Evolutionary conservation across 2,329 filamentous ascomycete genomes (phyloP).

Genomic region (Keithomyces neogunnii): DNA sequence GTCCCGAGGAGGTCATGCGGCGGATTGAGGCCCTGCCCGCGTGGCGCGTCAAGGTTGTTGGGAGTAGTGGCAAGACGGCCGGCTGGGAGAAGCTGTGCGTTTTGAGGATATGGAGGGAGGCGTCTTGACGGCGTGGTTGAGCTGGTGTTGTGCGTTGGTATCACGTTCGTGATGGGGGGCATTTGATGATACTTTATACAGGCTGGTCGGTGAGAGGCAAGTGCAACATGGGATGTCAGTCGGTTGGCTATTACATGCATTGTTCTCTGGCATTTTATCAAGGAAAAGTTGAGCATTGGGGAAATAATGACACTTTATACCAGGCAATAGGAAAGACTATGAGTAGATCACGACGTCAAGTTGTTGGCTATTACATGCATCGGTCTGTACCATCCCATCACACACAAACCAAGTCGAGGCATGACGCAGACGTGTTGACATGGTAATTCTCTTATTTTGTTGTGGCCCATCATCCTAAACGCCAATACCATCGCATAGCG

Average conservation of each 20-base stretch:
- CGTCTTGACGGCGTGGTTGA: background rate
- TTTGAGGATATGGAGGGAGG: slow-evolving; percentile 68
- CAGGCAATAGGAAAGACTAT: too few species aligned
- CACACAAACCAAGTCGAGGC: too few species aligned
- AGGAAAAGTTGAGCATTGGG: too few species aligned
- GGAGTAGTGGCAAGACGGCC: slow-evolving; percentile 74
- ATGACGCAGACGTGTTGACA: background rate
- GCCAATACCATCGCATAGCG: slow-evolving; percentile 21
- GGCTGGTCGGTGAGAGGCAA: too few species aligned
- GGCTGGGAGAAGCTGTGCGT: slow-evolving; percentile 95
- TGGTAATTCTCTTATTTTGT: background rate
- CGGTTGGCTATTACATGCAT: too few species aligned
- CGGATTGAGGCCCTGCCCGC: slow-evolving; percentile 44
- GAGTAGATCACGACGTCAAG: too few species aligned
- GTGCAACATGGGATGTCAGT: too few species aligned
- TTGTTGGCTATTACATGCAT: too few species aligned
- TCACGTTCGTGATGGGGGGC: background rate
- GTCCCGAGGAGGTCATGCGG: slow-evolving; percentile 63
- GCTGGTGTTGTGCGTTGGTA: background rate
- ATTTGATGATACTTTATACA: too few species aligned
- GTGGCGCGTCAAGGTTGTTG: slow-evolving; percentile 74
- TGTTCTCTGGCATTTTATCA: too few species aligned
- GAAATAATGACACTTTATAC: too few species aligned
- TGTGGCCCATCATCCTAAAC: slow-evolving; percentile 26
- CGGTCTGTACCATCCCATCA: too few species aligned